Evolutionary conservation across 1,284 basidiomycete species (phyloP), one percentile per base, ranked within the genome.

Genomic region (Pseudozyma tsukubaensis): DNA sequence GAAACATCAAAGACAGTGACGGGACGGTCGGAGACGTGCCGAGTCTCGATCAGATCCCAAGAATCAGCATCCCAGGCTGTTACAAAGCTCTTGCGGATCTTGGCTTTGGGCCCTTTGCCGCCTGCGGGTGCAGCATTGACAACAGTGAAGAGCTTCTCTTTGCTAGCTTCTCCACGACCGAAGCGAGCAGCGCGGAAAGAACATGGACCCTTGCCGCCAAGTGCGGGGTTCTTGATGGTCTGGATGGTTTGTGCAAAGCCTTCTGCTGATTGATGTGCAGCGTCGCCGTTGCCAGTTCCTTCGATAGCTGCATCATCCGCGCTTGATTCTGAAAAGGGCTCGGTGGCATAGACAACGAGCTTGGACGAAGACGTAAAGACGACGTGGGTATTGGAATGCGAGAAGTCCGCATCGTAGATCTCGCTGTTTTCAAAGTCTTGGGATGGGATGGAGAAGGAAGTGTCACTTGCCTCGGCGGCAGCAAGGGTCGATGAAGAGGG

Each of bases 331-430:
- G 59, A 24, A 42, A 67, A 67, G 14, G 76, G 70, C 18, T 77
- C 50, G 8, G 80, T 82, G 19, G 77, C 63, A 34, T 79, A 72
- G 37, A 82, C 71, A 34, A 79, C 58, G 35, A 82, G 64, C 36
- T 76, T 77, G 24, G 62, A 59, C 8, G 72, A 66, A 19, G 78
- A 76, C n/a, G 80, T 72, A 35, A 76, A 59, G 4, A 79, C 81
- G 44, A 84, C 60, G 52, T 79, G 80, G 4, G 69, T 69, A 24
- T 76, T 73, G 60, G 81, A 79, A 14, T 77, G 69, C 2, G 74
- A 78, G 50, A 83, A 83, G 69, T 82, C 81, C 37, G 72, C 74
- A 52, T 80, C 81, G 54, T 81, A 80, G 45, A 83, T 64, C 43
- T 83, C 82, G 45, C 77, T 69, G n/a, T 57, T 60, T n/a, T 69